Base-by-base conservation (phyloP, 768 basidiomycete species). In the Gloeostereum incarnatum region DNA sequence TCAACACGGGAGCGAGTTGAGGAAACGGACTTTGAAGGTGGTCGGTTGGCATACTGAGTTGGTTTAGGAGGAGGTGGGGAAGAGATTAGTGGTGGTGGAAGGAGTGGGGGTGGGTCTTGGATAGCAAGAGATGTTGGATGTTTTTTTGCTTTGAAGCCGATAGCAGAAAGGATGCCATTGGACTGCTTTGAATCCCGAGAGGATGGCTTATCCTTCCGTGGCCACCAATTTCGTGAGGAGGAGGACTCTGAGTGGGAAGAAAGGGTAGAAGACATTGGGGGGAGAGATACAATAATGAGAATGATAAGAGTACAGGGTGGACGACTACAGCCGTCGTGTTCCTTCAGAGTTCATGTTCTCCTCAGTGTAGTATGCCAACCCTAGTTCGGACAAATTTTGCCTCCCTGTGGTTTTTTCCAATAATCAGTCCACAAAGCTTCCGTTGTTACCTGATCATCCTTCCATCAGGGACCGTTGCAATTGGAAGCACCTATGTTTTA, bases 121-220 rank as follows among this genome's bases (percentile, higher is more conserved):
- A 77, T 71, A 36, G 74, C 58, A 23, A 78, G 55, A n/a, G n/a
- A n/a, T 2, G 68, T 52, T 0, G 73, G 62, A 22, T 63, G 61
- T 47, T 79, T 83, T 60, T 75, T 83, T 16, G 71, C 57, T 54
- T 73, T 81, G 50, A 80, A 61, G 32, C 80, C 78, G 26, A 85
- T 71, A 25, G 73, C 78, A 34, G 71, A 63, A 7, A 81, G 65
- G 44, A 63, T 71, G 54, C 66, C 52, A 49, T 38, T 51, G 42
- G 11, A 54, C 39, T 21, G 52, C 43, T 42, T 47, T 51, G 45
- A n/a, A n/a, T n/a, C n/a, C n/a, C n/a, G n/a, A n/a, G n/a, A n/a
- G n/a, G n/a, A n/a, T n/a, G n/a, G n/a, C n/a, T n/a, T n/a, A n/a
- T n/a, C n/a, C n/a, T n/a, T n/a, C n/a, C n/a, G n/a, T n/a, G n/a